These are phyloP conservation scores for Sambucus nigra DNA, from an alignment of 129 eudicot species.

Conservation along the genomic window DNA sequence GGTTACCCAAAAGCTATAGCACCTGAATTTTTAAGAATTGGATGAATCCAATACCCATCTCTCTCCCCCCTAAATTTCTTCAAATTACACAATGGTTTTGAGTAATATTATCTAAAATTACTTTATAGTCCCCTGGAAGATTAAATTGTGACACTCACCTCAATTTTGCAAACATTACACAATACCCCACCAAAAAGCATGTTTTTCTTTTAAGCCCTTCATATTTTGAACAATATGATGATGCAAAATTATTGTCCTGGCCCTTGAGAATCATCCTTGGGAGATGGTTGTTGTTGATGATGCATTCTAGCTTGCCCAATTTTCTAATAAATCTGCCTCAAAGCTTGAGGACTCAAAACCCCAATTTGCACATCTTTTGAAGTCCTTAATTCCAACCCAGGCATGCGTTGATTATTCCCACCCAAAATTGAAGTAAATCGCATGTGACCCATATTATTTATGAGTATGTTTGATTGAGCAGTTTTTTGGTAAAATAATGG, in stretches of 20 bases:
- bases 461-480: too few relatives aligned
- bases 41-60: constrained; percentile 8
- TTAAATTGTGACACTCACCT: too few relatives aligned
- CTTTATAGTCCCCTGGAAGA: too few relatives aligned
- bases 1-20: neutral
- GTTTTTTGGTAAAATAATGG: too few relatives aligned
- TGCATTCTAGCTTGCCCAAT: constrained; percentile 69
- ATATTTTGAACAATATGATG: neutral
- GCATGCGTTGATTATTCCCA: constrained; percentile 42
- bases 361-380: constrained; percentile 76
- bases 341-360: constrained; percentile 51
- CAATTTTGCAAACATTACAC: neutral
- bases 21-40: constrained; percentile 4
- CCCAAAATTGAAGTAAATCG: constrained; percentile 69
- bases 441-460: constrained; percentile 50
- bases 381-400: constrained; percentile 74
- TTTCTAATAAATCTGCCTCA: constrained; percentile 71
- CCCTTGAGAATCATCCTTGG: constrained; percentile 78
- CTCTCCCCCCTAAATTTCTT: neutral
- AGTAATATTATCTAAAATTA: too few relatives aligned
- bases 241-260: constrained; percentile 36
- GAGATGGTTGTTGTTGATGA: constrained; percentile 26
- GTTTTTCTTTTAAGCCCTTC: neutral
- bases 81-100: neutral
- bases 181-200: neutral